Base-by-base conservation (phyloP, 164 flowering plant genomes). In the Saururus chinensis region DNA sequence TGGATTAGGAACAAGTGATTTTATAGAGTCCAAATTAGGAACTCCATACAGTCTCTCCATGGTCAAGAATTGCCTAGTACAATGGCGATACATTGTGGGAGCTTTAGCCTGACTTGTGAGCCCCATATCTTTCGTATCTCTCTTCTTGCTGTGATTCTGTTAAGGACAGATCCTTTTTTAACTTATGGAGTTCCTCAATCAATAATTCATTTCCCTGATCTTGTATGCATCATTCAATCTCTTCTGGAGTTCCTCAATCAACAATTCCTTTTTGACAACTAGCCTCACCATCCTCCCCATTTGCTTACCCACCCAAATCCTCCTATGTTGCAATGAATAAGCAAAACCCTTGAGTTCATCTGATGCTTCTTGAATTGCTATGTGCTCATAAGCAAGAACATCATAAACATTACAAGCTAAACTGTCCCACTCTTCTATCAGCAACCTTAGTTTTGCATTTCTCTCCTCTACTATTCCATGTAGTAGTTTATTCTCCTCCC, bases 11-110 rank as follows among this genome's bases (percentile, higher is more conserved):
- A 89, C 96, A 63, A 92, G 87, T 22, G 98, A 83, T 35, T 82
- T 83, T 63, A 92, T 84, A 42, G 96, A 84, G 53, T 92, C 81
- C 51, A 92, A 78, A 69, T 92, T 95, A 22, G 98, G 98, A 69
- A 89, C 98, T 70, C 98, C 98, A 70, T 92, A 89, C 53, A 92
- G 86, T 78, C 98, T 86, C 77, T 92, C 82, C 98, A 92, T 92
- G 53, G 98, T 92, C 66, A 92, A 65, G 58, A 92, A 77, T 63
- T 89, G 78, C 25, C 64, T 73, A 45, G 83, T 86, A 75, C 84
- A 87, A 45, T 84, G 81, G 12, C 64, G 75, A 71, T 86, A 92
- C 19, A 92, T 92, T 75, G 74, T 84, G 63, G 96, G 98, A 69
- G 96, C 96, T 62, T 92, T 86, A 64, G 96, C 98, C 67, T 86